phyloP scores from a whole-genome alignment of 2,329 filamentous ascomycete genomes.

The Pseudopyricularia javanii region DNA sequence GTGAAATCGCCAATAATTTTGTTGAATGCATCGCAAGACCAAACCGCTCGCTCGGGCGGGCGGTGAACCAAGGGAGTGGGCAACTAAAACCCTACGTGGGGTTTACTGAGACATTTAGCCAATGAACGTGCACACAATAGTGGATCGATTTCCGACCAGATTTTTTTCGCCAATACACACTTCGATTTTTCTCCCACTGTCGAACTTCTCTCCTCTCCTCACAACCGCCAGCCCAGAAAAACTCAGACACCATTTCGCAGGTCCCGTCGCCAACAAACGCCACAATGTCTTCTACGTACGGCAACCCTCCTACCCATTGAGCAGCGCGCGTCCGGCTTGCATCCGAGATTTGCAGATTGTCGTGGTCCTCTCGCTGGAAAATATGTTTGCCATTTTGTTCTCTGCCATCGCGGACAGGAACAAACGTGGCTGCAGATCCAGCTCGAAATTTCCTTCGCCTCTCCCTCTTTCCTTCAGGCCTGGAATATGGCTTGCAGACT shows the following conservation, averaged over 20 bases:
- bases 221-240: conserved; percentile 8
- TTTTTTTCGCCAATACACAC: no score
- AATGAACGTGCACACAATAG: neutral
- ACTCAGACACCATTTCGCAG: conserved; percentile 1
- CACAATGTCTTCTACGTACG: conserved; percentile 22
- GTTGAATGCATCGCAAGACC: conserved; percentile 4
- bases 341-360: conserved; percentile 52
- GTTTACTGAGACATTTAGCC: neutral
- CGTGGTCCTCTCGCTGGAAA: conserved; percentile 71
- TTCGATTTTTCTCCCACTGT: neutral
- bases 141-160: no score
- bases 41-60: neutral
- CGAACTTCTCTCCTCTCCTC: neutral
- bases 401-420: neutral
- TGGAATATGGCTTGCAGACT: conserved; percentile 32
- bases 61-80: conserved; percentile 3
- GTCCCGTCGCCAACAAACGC: conserved; percentile 6
- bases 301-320: conserved; percentile 8
- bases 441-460: conserved; percentile 64
- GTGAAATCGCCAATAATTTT: conserved; percentile 10
- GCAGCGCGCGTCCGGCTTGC: neutral
- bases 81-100: neutral
- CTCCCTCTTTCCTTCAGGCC: conserved; percentile 43
- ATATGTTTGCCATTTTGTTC: conserved; percentile 15
- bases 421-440: conserved; percentile 39